phyloP scores from a whole-genome alignment of 208 protist genomes.

The Blastocrithidia nonstop region DNA sequence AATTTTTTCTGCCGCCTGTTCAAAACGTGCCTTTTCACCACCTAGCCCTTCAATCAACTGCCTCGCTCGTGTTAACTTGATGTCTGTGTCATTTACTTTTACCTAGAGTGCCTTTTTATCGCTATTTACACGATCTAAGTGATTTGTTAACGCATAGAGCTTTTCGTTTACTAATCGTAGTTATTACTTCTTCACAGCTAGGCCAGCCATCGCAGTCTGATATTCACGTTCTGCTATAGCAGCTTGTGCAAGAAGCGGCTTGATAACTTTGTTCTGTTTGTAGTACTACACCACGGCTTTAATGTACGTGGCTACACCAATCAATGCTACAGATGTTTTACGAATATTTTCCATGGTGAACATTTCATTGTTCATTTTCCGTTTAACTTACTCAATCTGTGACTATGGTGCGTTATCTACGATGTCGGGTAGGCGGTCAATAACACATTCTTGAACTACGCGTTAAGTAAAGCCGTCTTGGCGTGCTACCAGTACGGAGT shows the following conservation, averaged over 20 bases:
- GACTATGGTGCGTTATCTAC: constrained; percentile 73
- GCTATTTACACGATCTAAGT: constrained; percentile 70
- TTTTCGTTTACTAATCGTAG: constrained; percentile 84
- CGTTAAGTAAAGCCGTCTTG: constrained; percentile 67
- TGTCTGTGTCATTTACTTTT: constrained; percentile 86
- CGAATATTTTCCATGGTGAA: constrained; percentile 89
- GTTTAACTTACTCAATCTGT: constrained; percentile 90
- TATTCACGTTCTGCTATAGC: constrained; percentile 78
- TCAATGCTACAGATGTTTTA: constrained; percentile 77
- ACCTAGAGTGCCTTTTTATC: constrained; percentile 87
- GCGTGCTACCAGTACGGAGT: constrained; percentile 91
- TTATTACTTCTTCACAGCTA: constrained; percentile 87
- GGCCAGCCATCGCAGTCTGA: constrained; percentile 64
- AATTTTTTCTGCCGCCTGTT: constrained; percentile 62
- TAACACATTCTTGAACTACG: constrained; percentile 82
- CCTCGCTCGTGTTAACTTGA: constrained; percentile 88
- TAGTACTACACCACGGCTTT: constrained; percentile 96
- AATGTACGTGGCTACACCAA: constrained; percentile 95
- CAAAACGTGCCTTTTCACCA: constrained; percentile 89
- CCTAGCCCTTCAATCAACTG: constrained; percentile 91
- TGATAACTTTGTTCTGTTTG: constrained; percentile 92
- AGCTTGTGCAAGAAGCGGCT: constrained; percentile 82
- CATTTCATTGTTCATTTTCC: constrained; percentile 87
- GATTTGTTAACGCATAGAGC: constrained; percentile 57
- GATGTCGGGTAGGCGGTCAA: constrained; percentile 71